Evolutionary conservation across 2,329 filamentous ascomycete species (phyloP), one percentile per base, ranked within the genome.

Genomic region (Karstenula rhodostoma): DNA sequence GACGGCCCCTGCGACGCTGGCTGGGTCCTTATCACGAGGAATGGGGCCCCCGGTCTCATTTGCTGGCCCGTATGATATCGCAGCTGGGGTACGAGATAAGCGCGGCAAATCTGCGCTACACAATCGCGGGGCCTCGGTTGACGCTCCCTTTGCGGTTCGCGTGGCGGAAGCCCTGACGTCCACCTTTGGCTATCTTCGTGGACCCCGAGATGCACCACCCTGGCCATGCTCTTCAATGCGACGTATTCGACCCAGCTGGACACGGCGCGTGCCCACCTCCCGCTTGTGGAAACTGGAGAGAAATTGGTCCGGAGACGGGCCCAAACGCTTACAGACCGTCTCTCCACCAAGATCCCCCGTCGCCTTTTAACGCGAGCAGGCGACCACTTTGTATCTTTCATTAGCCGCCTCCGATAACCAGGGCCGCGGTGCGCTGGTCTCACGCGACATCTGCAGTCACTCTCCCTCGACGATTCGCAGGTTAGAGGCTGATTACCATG

Each of bases 21-120:
- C 73, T 49, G 53, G 65, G 61, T 66, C 67, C 65, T 75, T 76
- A 76, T 76, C 74, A 64, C 52, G 52, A 46, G 51, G 52, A 22
- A 47, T 22, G 48, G 42, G 50, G 40, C 15, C 23, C 29, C 49
- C 29, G 10, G 33, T 27, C 32, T 47, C 35, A 67, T 67, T 66
- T 65, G 67, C 65, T 66, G 42, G 69, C 68, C 55, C 59, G 19
- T 59, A 62, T 63, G 69, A 71, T 68, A 69, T 67, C 62, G 68
- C 55, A 49, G 61, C 72, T 61, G 56, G 51, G 48, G 51, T 56
- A 49, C 48, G 29, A 61, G 73, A 77, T 76, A 77, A 75, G 67
- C 73, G 74, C 71, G 73, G 73, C 74, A 68, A 76, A 70, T 67
- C 56, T 68, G 63, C 59, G 69, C 67, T 70, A 44, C 25, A 54